Base-by-base conservation (phyloP, 2,329 filamentous ascomycete genomes). In the Bretziella fagacearum region DNA sequence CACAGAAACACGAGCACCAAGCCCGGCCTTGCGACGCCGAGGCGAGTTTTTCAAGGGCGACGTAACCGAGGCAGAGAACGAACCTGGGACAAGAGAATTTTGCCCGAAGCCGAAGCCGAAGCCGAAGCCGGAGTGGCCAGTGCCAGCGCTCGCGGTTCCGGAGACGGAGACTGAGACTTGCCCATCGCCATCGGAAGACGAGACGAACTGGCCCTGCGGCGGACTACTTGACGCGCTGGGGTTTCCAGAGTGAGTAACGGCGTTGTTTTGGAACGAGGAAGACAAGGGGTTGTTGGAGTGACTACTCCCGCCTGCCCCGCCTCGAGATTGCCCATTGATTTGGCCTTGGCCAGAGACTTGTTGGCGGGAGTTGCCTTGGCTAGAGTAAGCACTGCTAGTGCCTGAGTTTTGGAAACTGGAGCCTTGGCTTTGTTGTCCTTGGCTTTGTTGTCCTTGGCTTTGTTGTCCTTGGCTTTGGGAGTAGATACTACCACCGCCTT, bases 1-100 rank as follows among this genome's bases (percentile, higher is more conserved):
- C 42, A 94, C 69, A 10, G 77, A 76, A 63, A 93, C 94, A 51
- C 70, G 69, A 20, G 60, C 55, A 51, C 59, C 60, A 69, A 79
- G 56, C 62, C 76, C 53, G 27, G 61, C 64, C 65, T 83, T 91
- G 53, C 84, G 78, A 55, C 86, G 76, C 53, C 82, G 76, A n/a
- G 89, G 87, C 15, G 86, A 91, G 25, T 70, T 70, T 62, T 82
- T 86, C 53, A 79, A 69, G 1, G 85, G 84, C 1, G 81, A 83
- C 18, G 27, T 33, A 27, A 47, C 26, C 42, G 51, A 15, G 35
- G 23, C 30, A 49, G 46, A 37, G 47, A 49, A 40, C 33, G 47
- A 13, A 32, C 32, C 27, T 22, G 35, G 26, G 22, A 23, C 42
- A 25, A 49, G 35, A 29, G 33, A 33, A 4, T 30, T 27, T 41